Base-by-base conservation (phyloP, 1,139 yeast species). In the Geotrichum bryndzae region DNA sequence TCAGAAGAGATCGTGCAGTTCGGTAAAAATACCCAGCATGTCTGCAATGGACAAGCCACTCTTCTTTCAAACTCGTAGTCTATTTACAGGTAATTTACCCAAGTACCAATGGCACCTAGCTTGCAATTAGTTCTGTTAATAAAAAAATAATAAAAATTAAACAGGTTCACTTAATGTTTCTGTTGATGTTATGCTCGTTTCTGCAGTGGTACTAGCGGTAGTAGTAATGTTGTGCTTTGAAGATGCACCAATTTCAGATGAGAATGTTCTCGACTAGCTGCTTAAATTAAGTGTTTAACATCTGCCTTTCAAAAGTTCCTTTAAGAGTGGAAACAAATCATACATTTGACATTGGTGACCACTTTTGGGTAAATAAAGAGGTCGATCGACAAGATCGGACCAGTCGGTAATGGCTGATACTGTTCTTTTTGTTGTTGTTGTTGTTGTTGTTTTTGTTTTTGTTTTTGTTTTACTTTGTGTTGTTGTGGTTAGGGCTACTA, bases 241-340 rank as follows among this genome's bases (percentile, higher is more conserved):
- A 68, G 68, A 62, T 72, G 73, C 58, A 74, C 69, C 54, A 70
- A 69, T 10, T 74, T 64, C 0, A 76, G 73, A 15, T 65, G 58
- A 2, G 68, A 10, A 73, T 61, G 11, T 63, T 63, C 8, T 63
- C 79, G 1, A 88, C 88, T 10, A 85, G 86, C 61, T 84, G 86
- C 80, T 91, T 88, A 70, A 92, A 92, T 73, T 89, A 95, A 53
- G 86, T 90, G 61, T 90, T 97, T 0, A 92, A 83, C 48, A 94
- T 84, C n/a, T 15, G 70, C 92, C 97, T 71, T 88, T 95, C 66
- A 91, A 86, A 41, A 94, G 79, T 64, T 92, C 97, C 66, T 84
- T 85, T 65, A 94, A 77, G 23, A 91, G 85, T 1, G 82, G 74
- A 62, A 92, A 74, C 0, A 92, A 90, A 8, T 96, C 96, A 53